Evolutionary conservation across 2,329 filamentous ascomycete species (phyloP).

Genomic region (Cladophialophora chaetospira): DNA sequence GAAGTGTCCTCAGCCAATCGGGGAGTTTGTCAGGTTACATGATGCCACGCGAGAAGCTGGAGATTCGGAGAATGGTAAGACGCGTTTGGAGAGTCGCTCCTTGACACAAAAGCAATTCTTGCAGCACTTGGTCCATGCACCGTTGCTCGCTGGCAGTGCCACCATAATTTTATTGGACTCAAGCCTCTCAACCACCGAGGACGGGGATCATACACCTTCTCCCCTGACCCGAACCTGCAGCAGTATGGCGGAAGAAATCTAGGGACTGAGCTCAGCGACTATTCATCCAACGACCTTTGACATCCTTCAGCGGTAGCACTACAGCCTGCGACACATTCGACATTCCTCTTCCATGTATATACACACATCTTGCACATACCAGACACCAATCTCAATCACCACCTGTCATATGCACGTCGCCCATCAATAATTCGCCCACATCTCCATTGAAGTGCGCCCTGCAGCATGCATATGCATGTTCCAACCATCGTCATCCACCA

Average conservation of each 20-base stretch:
- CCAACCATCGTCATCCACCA: slow-evolving; percentile 18
- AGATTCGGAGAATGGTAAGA: slow-evolving; percentile 2
- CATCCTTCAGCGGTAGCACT: background rate
- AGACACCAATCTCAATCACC: slow-evolving; percentile 16
- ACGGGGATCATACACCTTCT: slow-evolving; percentile 5
- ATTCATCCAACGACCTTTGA: background rate
- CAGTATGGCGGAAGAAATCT: background rate
- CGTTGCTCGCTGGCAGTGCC: background rate
- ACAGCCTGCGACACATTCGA: slow-evolving; percentile 10
- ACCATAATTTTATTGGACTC: slow-evolving; percentile 8
- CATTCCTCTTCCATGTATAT: slow-evolving; percentile 15
- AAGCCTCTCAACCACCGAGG: slow-evolving; percentile 3
- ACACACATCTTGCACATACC: slow-evolving; percentile 12
- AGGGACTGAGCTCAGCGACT: background rate
- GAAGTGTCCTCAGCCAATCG: slow-evolving; percentile 24
- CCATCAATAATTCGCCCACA: slow-evolving; percentile 17
- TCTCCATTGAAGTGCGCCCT: slow-evolving; percentile 32
- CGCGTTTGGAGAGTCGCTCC: slow-evolving; percentile 22
- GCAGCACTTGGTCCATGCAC: slow-evolving; percentile 9
- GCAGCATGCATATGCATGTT: slow-evolving; percentile 33
- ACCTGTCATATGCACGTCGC: slow-evolving; percentile 20
- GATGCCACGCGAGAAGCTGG: slow-evolving; percentile 26
- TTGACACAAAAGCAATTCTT: slow-evolving; percentile 21
- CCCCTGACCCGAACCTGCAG: slow-evolving; percentile 17
- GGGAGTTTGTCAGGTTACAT: slow-evolving; percentile 15